Evolutionary conservation across 331 rosid species (phyloP), one percentile per base, ranked within the genome.

Genomic region (Pyracantha coccinea): DNA sequence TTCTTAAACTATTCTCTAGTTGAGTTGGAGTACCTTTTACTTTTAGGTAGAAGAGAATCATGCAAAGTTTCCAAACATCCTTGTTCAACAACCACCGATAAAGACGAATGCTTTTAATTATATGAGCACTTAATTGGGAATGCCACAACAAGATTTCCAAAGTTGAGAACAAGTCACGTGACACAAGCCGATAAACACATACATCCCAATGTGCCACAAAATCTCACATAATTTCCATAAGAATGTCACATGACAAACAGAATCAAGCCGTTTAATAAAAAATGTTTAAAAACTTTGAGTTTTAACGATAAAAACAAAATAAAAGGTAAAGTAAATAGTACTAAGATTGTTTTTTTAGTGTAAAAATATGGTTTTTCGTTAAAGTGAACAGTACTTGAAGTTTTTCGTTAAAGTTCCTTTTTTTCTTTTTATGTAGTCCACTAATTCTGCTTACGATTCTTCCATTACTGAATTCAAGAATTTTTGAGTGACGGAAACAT

Each of bases 161-260:
- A 57, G 57, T 61, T 29, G 23, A 61, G 12, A 20, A 45, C 13
- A 28, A 25, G 32, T 68, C 79, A 75, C 77, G 66, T 62, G 76
- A 68, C 83, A 61, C 28, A 23, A 62, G 20, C 45, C 5, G 60
- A 64, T 50, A 69, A 80, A 74, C 19, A 0, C 23, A 10, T 13
- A 12, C 45, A 38, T 38, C 13, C 45, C 13, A 38, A 38, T 10
- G 45, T 38, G 8, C 9, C 62, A 19, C 24, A 28, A 63, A 32
- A 2, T 7, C 9, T 10, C 16, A n/a, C 17, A 35, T 58, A 58
- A 14, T 4, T 58, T 72, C 68, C 33, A 35, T 20, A 23, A 16
- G 29, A 17, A 58, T 58, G 68, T 72, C 68, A 59, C 68, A 58
- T 58, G 76, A 29, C 54, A 35, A 72, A 19, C 67, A 72, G 68